Conservation (phyloP, 2,329 filamentous ascomycete species). For the Blumeria graminis region DNA sequence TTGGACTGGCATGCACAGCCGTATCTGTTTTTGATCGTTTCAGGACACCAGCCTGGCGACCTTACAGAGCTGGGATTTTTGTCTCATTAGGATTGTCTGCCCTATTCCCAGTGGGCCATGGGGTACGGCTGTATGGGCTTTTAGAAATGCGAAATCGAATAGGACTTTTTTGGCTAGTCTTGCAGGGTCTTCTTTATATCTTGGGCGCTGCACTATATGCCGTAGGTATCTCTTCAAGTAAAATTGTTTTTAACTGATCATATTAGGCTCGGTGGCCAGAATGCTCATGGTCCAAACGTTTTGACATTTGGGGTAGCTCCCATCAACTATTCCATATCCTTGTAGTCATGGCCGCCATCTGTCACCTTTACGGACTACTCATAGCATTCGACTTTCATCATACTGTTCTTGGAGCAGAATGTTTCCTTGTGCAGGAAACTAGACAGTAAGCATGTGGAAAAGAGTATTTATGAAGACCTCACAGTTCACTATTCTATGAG, state of each 20-base stretch:
- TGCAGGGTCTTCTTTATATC: constrained; percentile 68
- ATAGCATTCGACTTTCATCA: constrained; percentile 77
- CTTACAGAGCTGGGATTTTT: constrained; percentile 76
- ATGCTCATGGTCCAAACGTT: constrained; percentile 47
- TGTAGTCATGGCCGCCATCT: constrained; percentile 57
- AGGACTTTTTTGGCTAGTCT: constrained; percentile 54
- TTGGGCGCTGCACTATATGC: constrained; percentile 70
- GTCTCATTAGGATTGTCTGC: constrained; percentile 67
- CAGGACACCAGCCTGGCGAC: constrained; percentile 59
- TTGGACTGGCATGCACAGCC: constrained; percentile 51
- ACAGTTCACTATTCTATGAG: too few relatives aligned
- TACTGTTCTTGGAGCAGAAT: constrained; percentile 2
- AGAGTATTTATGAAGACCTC: too few relatives aligned
- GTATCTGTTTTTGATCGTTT: constrained; percentile 67
- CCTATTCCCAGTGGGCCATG: constrained; percentile 62
- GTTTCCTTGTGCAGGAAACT: neutral
- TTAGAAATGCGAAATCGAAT: constrained; percentile 44
- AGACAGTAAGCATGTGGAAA: too few relatives aligned
- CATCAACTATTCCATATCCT: constrained; percentile 92
- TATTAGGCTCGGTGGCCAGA: constrained; percentile 56
- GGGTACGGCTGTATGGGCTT: constrained; percentile 41
- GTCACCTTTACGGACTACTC: constrained; percentile 59
- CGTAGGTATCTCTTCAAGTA: constrained; percentile 21
- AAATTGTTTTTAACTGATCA: constrained; percentile 5
- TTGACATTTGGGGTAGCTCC: constrained; percentile 79